Evolutionary conservation across 2,329 filamentous ascomycete species (phyloP).

Genomic region (Phialophora chinensis): DNA sequence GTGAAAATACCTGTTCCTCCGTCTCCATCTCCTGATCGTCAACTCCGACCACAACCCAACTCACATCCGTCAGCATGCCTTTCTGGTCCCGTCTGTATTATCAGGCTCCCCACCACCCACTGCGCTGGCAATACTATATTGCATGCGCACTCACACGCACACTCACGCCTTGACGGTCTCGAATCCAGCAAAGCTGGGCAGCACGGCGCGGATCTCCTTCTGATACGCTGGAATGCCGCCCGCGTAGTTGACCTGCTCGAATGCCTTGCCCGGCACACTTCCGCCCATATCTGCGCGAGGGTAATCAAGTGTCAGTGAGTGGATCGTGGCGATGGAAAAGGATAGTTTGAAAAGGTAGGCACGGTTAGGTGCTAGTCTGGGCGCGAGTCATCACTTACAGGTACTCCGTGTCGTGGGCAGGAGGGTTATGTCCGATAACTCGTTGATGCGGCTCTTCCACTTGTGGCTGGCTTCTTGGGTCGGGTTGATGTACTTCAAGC

Average conservation of each 20-base stretch:
- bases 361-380: constrained; percentile 55
- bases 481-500: constrained; percentile 60
- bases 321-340: background rate
- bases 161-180: constrained; percentile 31
- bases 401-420: constrained; percentile 52
- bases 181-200: constrained; percentile 37
- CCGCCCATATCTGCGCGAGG: constrained; percentile 58
- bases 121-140: background rate
- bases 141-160: background rate
- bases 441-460: constrained; percentile 59
- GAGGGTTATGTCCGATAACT: constrained; percentile 51
- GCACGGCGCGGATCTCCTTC: constrained; percentile 35
- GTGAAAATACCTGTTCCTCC: background rate
- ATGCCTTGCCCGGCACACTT: constrained; percentile 60
- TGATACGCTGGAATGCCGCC: constrained; percentile 40
- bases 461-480: constrained; percentile 52
- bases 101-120: background rate
- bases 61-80: background rate
- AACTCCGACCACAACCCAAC: background rate
- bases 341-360: constrained; percentile 49
- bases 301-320: background rate
- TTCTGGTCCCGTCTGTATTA: background rate
- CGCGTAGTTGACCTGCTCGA: constrained; percentile 59
- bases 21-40: background rate
- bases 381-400: constrained; percentile 27